Base-by-base conservation (phyloP, 768 basidiomycete genomes). In the Suillus paluster region DNA sequence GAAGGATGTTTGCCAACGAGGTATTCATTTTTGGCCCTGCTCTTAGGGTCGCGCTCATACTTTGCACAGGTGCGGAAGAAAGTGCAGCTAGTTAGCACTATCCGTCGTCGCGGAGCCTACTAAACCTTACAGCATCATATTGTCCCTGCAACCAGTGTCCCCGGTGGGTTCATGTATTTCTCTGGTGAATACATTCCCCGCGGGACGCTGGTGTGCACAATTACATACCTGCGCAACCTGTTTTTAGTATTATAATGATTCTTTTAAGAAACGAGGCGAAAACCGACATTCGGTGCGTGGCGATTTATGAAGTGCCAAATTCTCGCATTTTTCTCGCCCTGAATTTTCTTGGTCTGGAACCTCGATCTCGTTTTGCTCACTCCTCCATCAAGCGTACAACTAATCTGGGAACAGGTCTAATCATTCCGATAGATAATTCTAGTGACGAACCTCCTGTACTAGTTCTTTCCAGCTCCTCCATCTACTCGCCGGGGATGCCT, bases 1-100 rank as follows among this genome's bases (percentile, higher is more conserved):
- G 90, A 71, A 87, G 81, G 68, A 85, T 83, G 63, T 95, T 94
- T 75, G 88, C 92, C 53, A 80, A 92, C 67, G 89, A 92, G 83
- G 92, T 86, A 77, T 66, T 86, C 39, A 63, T 60, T 38, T 34
- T 61, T 69, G 46, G 64, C 46, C 60, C 56, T 53, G 59, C 48
- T 39, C 59, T 69, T 45, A 67, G 54, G 57, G 42, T 63, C 55
- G 49, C 46, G 57, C 66, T 62, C 49, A 60, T 62, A n/a, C 60
- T 58, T 61, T 66, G n/a, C 10, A 23, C 68, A 94, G 92, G 92
- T 94, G 64, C 85, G 92, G 74, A 85, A 86, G 79, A 94, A 91
- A 78, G 90, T 94, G 41, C 85, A 90, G 70, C 77, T 94, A 38
- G 92, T 94, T 66, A 83, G 84, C 64, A 86, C 87, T 75, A 94